Evolutionary conservation across 2,329 filamentous ascomycete genomes (phyloP), one percentile per base, ranked within the genome.

Genomic region (Beauveria bassiana): DNA sequence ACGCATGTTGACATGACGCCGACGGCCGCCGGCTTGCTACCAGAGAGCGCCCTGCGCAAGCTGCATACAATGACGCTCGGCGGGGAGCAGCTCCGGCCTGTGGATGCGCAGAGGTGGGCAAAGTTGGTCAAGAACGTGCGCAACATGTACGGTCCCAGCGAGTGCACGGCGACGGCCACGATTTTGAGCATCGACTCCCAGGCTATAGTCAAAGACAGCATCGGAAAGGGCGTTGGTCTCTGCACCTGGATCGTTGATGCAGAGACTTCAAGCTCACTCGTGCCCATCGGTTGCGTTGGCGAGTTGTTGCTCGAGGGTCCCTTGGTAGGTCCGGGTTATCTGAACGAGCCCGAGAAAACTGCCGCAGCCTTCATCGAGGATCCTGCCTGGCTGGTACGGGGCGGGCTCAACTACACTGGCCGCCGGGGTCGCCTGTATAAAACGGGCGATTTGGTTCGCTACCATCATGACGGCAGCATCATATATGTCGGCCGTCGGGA

Each of bases 401-500:
- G 52, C 24, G 52, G 18, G 3, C 18, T 26, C 6, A n/a, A 38
- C 40, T 28, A 24, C 7, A n/a, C 40, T n/a, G 68, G 74, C 2
- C 59, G 60, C 20, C 26, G 46, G 20, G 58, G 61, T 22, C 59
- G 66, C 14, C 45, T 65, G 24, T 66, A 66, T 31, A 52, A 53
- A 20, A 65, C 65, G 3, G 64, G 64, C 16, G 65, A 65, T 50
- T 26, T 66, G 22, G 65, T 64, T 9, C 52, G 64, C n/a, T 71
- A 72, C 40, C 60, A 70, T 49, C 45, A 55, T 1, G 69, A 77
- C 61, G 73, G 73, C 14, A 64, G 64, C 24, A 67, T 79, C 26
- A 63, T 70, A 0, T 77, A 73, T 56, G 65, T 79, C 58, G 80
- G 79, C 50, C 72, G 81, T 42, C 79, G 79, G 64, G 81, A 84